A percentile compares a stretch with the other conserved stretches of the same genome.
Conservation (phyloP, 2,329 filamentous ascomycete species). For the Dothistroma pini region DNA sequence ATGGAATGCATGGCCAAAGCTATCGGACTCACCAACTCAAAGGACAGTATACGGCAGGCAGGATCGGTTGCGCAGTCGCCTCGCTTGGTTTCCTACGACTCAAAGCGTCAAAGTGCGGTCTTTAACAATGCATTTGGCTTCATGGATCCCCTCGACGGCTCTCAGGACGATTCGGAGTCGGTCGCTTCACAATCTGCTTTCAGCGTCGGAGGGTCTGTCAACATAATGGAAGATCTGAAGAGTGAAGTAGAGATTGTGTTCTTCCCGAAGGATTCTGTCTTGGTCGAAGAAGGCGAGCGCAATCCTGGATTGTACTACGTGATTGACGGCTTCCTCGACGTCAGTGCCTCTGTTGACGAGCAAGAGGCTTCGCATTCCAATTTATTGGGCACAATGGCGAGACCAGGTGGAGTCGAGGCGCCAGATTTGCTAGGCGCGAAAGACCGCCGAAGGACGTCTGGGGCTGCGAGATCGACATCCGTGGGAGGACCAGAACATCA, state of each 20-base stretch:
- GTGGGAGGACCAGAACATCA: conserved; percentile 30
- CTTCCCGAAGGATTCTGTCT: conserved; percentile 88
- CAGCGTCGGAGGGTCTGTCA: conserved; percentile 57
- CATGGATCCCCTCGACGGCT: conserved; percentile 60
- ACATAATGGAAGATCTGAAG: conserved; percentile 73
- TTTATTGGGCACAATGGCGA: conserved; percentile 42
- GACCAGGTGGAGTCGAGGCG: conserved; percentile 34
- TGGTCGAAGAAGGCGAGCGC: conserved; percentile 96
- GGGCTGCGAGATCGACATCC: conserved; percentile 22
- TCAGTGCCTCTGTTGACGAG: conserved; percentile 78
- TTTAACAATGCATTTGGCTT: conserved; percentile 70
- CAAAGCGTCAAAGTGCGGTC: conserved; percentile 70
- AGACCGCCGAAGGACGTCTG: conserved; percentile 16
- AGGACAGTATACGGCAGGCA: conserved; percentile 61
- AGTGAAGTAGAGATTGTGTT: conserved; percentile 96
- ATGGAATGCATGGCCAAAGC: conserved; percentile 95
- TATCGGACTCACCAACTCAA: conserved; percentile 72
- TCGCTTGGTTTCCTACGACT: conserved; percentile 77
- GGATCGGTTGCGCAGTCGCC: conserved; percentile 84
- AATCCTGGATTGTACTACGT: conserved; percentile 97
- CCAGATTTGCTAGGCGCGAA: conserved; percentile 27
- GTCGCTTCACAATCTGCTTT: conserved; percentile 54
- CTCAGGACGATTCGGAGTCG: conserved; percentile 85
- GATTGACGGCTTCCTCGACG: conserved; percentile 92
- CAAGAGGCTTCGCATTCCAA: conserved; percentile 44